Conservation (phyloP, 331 rosid genomes). For the Telfairia occidentalis region DNA sequence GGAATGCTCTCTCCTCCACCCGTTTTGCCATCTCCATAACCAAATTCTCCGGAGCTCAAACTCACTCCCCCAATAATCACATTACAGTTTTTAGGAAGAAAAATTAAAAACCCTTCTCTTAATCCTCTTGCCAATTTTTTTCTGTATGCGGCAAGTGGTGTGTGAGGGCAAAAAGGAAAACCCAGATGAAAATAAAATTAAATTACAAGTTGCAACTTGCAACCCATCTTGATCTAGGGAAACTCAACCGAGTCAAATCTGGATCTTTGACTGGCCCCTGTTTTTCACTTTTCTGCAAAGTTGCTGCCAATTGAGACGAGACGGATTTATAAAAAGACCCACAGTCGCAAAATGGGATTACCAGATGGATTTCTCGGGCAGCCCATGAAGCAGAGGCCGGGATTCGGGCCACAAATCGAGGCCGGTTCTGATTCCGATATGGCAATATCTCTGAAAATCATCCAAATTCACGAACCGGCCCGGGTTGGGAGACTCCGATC, state of each 20-base stretch:
- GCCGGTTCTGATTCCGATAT: conserved; percentile 29
- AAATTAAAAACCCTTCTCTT: not conserved
- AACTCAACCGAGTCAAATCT: conserved; percentile 14
- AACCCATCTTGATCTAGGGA: conserved; percentile 1
- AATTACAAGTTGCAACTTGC: not conserved
- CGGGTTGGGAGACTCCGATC: conserved; percentile 37
- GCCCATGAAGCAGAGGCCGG: conserved; percentile 58
- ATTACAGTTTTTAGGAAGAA: not conserved
- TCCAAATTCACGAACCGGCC: conserved; percentile 38
- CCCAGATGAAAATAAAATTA: conserved; percentile 17
- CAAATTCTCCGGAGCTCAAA: conserved; percentile 39
- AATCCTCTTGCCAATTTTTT: not conserved
- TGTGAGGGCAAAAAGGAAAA: not conserved
- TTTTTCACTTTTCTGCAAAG: not conserved
- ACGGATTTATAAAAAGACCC: not conserved
- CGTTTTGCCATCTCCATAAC: conserved; percentile 60
- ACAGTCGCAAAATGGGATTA: too few species aligned
- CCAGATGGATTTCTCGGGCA: conserved; percentile 53
- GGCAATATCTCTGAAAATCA: conserved; percentile 49
- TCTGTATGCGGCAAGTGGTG: not conserved
- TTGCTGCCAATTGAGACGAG: not conserved
- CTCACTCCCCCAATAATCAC: conserved; percentile 3
- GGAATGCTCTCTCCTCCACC: conserved; percentile 24
- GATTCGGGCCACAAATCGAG: conserved; percentile 70
- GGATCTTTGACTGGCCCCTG: not conserved